Evolutionary conservation across 2,329 filamentous ascomycete species (phyloP), one percentile per base, ranked within the genome.

Genomic region (Colletotrichum melonis): DNA sequence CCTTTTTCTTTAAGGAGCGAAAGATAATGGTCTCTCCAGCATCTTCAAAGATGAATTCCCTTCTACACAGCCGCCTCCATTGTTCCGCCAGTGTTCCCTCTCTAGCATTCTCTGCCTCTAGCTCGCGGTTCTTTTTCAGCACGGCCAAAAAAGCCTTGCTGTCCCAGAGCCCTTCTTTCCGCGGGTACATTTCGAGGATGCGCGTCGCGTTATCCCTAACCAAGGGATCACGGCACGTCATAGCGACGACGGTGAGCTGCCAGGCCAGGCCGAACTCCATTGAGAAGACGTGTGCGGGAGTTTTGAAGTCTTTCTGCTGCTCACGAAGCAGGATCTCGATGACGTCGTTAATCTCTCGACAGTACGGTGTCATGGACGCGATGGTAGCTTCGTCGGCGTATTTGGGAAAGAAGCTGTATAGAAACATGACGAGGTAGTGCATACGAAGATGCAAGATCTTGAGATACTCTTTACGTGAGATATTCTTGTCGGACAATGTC

Each of bases 181-280:
- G 81, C 3, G 84, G 84, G 32, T 86, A 84, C 59, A 80, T 76
- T 4, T 78, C 79, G 19, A 87, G 77, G 22, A 87, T 82, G 9
- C 81, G 79, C 16, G 84, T 81, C 8, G 86, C 81, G 5, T 86
- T 82, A 6, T 81, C 80, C 14, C 84, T 79, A 5, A 87, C 81
- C 0, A 76, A 72, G 4, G 78, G 77, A 60, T 86, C 82, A 8
- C 84, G 81, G 58, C 84, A 86, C 7, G 81, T 82, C 76, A 84
- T 83, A 0, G 84, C 79, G 4, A 82, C 80, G 5, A 86, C 76
- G 28, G 85, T 84, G 4, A 87, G 77, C 0, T 84, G 84, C 84
- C 85, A 85, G 7, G 84, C 85, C 77, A 84, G 85, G 0, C 85
- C 85, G 2, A 84, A 82, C 70, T 87, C 85, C 83, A 87, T 84